These are phyloP conservation scores for Margaritispora aquatica DNA, from an alignment of 495 filamentous ascomycete genomes.

Conservation along the genomic window DNA sequence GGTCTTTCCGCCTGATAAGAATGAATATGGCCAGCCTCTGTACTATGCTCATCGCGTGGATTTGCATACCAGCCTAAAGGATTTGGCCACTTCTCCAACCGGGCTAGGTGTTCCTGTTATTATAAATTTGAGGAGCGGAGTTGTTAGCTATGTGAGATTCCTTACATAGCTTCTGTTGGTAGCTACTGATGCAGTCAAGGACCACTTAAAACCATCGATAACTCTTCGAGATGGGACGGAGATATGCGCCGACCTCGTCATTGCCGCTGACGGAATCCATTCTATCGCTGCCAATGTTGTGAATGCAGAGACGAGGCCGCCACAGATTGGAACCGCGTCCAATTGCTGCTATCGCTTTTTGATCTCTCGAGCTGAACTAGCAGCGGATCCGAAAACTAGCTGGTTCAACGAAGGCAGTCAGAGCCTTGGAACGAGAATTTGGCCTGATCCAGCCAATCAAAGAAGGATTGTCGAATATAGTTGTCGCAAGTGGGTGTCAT, in stretches of 20 bases:
- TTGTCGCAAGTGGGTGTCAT: conserved; percentile 32
- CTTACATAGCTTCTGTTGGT: background rate
- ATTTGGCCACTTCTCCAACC: conserved; percentile 32
- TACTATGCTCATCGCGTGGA: conserved; percentile 47
- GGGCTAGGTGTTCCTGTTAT: conserved; percentile 27
- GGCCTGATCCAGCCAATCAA: conserved; percentile 23
- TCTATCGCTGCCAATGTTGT: conserved; percentile 27
- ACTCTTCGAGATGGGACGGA: conserved; percentile 36
- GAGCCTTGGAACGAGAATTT: conserved; percentile 25
- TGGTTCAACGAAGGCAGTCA: conserved; percentile 24
- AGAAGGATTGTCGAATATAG: conserved; percentile 37
- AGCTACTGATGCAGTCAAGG: background rate
- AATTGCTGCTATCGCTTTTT: conserved; percentile 44
- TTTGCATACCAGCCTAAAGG: conserved; percentile 39
- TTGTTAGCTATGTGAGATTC: conserved; percentile 25
- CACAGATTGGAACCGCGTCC: conserved; percentile 19
- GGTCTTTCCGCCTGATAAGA: conserved; percentile 27
- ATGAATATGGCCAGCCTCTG: conserved; percentile 14
- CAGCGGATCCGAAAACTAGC: conserved; percentile 26
- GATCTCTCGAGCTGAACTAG: conserved; percentile 31
- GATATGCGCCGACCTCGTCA: conserved; percentile 29
- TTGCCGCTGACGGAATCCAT: conserved; percentile 37
- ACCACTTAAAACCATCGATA: conserved; percentile 1
- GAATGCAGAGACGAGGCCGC: conserved; percentile 20
- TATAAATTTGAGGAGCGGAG: conserved; percentile 27